Evolutionary conservation across 208 protist genomes (phyloP), one percentile per base, ranked within the genome.

Genomic region (Trypanosoma mega): DNA sequence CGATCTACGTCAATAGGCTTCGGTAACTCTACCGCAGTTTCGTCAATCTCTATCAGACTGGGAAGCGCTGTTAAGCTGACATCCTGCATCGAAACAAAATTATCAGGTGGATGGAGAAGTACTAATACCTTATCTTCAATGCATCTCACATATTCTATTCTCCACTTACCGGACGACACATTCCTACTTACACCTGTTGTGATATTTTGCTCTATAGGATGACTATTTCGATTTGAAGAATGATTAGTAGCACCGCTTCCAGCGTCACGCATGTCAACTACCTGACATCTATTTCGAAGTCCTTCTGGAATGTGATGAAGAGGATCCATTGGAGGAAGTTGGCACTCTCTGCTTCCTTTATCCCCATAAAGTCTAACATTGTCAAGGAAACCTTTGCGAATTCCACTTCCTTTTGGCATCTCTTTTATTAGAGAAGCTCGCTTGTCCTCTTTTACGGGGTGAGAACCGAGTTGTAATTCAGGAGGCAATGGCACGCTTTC

Each of bases 331-430:
- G 53, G n/a, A 20, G 79, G 83, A 9, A 72, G 71, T 34, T 63
- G 54, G 12, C 88, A 79, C 45, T 94, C 84, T 21, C 23, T 46
- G 31, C 68, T 85, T 27, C 88, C 88, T 36, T 76, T 48, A 3
- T 60, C 63, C 1, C 76, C 80, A 57, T 94, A 94, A 36, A 94
- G 56, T 53, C 54, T 49, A 27, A n/a, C 46, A 44, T 68, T 66
- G 30, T 58, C 53, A 34, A 92, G 61, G 58, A 94, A 94, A 0
- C 88, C 88, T 55, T 89, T 92, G 44, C 76, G 72, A 45, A 94
- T 81, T 14, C 75, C 82, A 14, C 46, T 69, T 16, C 64, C 63
- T 24, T 60, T 8, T 21, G 80, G 65, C 49, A 93, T 72, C 47
- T 93, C 86, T 21, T 63, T 74, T 18, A 93, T 75, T 3, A 88